Base-by-base conservation (phyloP, 140 eudicot species). In the Anethum foeniculum region DNA sequence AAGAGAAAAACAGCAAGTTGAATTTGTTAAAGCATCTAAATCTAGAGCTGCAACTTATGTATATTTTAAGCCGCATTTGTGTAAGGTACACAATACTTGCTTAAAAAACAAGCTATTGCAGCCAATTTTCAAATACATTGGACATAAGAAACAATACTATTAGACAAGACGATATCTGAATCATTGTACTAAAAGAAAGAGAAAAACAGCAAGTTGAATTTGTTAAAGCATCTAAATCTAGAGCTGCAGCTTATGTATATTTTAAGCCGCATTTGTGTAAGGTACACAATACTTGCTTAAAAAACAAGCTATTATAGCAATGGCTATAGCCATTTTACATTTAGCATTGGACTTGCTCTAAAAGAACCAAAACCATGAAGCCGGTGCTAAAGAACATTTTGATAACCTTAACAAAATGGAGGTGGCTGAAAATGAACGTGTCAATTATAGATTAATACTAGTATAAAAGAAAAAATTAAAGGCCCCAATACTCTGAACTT, bases 81-180 rank as follows among this genome's bases (percentile, higher is more conserved):
- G 5, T 10, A 64, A 64, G 13, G 34, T 27, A 64, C 36, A n/a
- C 19, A 64, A 56, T 56, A 56, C 65, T 62, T 25, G 32, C 69
- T 62, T 62, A 62, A 10, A 36, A 36, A 71, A 36, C 46, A 71
- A 69, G 16, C 11, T 34, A 34, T 71, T 39, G 15, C 51, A 39
- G 49, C 76, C 13, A 10, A 21, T 71, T 71, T 23, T 71, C 7
- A 71, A 39, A 39, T 21, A 34, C 19, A 19, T 39, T 72, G 18
- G 16, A 43, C 64, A 83, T 71, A 69, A 4, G 23, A 81, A 68
- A 62, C 10, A 80, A 64, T 7, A 15, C 48, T 75, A 72, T 69
- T 9, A 74, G 51, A 74, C 58, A 74, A 23, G 78, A 74, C 13
- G 30, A 43, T 74, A 25, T 41, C 27, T 21, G 32, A 39, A 74